Evolutionary conservation across 1,139 yeast genomes (phyloP), one percentile per base, ranked within the genome.

Genomic region (Diutina pseudorugosa): DNA sequence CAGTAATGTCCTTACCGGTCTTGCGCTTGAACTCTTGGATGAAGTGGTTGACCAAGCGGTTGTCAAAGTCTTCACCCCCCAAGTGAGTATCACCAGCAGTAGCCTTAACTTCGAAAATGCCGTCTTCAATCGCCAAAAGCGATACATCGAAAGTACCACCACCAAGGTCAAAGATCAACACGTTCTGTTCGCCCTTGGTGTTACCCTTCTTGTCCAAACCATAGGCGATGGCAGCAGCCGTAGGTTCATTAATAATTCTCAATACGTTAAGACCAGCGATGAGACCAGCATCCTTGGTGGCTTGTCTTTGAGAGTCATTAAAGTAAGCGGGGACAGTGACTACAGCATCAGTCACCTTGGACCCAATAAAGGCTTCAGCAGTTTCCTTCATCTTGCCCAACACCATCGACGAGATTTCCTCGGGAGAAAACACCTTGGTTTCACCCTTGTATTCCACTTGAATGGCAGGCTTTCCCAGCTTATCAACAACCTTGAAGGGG

Each of bases 221-320:
- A 73, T 91, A 91, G 57, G 98, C 98, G 70, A 91, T 89, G 55
- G 97, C 97, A 57, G 98, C 97, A 52, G 98, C 98, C 54, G 98
- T 91, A 58, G 98, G 98, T 77, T 91, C 98, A 70, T 91, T 91
- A 61, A 91, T 95, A 66, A 91, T 90, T 76, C 98, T 85, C 66
- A 90, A 79, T 55, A 91, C 95, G 64, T 87, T 89, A 66, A 91
- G 80, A 62, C 98, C 98, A 51, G 97, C 95, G 77, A 91, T 91
- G 57, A 88, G 79, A 76, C 97, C 98, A 53, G 98, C 97, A 70
- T 90, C 97, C 77, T 91, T 90, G 58, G 98, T 91, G 57, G 98
- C 98, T 72, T 91, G 97, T 77, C 97, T 85, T 76, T 91, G 98
- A 55, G 98, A 95, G 72, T 91, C 98, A 71, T 91, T 93, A 77